Percentiles rank a stretch among this genome's conserved stretches.
These are phyloP conservation scores for Nemania abortiva DNA, from an alignment of 2,329 filamentous ascomycete genomes.

Conservation along the genomic window DNA sequence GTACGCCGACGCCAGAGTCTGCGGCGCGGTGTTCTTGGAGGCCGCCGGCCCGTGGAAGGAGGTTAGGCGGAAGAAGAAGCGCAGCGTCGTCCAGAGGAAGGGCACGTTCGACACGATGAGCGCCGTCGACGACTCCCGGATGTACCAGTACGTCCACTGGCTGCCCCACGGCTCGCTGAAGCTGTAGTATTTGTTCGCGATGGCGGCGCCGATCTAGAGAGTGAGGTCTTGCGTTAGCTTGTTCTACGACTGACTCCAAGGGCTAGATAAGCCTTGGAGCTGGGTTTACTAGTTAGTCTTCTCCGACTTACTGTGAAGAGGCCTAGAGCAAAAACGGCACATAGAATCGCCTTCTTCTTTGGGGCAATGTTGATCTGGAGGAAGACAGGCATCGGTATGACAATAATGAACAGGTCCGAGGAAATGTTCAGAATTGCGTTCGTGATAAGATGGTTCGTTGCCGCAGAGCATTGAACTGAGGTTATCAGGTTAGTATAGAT, in stretches of 20 bases:
- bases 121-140: conserved; percentile 60
- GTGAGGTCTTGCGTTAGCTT: conserved; percentile 8
- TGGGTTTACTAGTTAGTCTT: background rate
- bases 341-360: conserved; percentile 66
- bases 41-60: conserved; percentile 51
- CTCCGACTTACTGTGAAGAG: conserved; percentile 59
- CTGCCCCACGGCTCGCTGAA: conserved; percentile 55
- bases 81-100: conserved; percentile 58
- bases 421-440: conserved; percentile 71
- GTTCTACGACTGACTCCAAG: background rate
- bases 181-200: conserved; percentile 62
- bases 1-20: conserved; percentile 40
- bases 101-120: conserved; percentile 60
- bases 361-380: conserved; percentile 61
- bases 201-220: conserved; percentile 61
- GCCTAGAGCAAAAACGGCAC: conserved; percentile 60
- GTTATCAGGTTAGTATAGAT: conserved; percentile 15
- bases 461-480: conserved; percentile 67
- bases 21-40: conserved; percentile 38
- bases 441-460: conserved; percentile 68
- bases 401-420: conserved; percentile 70
- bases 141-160: conserved; percentile 60
- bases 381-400: conserved; percentile 67
- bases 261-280: background rate
- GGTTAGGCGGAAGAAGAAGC: conserved; percentile 53